Base-by-base conservation (phyloP, 352 stramenopile species). In the Pythium sukuiense region DNA sequence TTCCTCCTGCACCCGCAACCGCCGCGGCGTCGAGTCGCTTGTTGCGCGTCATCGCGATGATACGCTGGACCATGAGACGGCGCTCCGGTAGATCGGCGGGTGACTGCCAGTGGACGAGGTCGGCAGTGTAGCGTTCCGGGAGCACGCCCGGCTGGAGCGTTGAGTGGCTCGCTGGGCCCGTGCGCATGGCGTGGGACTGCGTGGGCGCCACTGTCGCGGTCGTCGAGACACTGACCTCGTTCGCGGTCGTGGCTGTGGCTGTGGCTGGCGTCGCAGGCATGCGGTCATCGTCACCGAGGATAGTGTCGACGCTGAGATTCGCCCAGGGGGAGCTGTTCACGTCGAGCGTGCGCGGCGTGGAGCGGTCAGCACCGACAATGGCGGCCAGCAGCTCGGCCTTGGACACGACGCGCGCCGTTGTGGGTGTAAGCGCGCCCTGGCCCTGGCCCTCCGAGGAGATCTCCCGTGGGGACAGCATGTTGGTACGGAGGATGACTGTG, bases 91-190 rank as follows among this genome's bases (percentile, higher is more conserved):
- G 71, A 67, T 95, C 87, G 0, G 78, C 82, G 9, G 84, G 82
- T n/a, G 84, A 91, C 76, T 95, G 87, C 87, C 87, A 95, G 60
- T 93, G 87, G 9, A 85, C 74, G 39, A 95, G 59, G 54, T 95
- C 87, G 3, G 80, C 71, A 12, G 87, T 93, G 67, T 93, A 95
- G 1, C 84, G 80, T 55, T 93, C 86, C 1, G 84, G 84, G 2
- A 92, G 78, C 11, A 88, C 68, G 4, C 84, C 84, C 0, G 81
- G 77, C 35, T 83, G 79, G 13, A 81, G 67, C 26, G 77, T 41
- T 41, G 74, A 63, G 52, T 81, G 77, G 59, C 65, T 77, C 65
- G 72, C 70, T 6, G 76, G 74, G n/a, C 83, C 83, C 0, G 83
- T 79, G 41, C 80, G 83, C 79, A 89, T 74, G 7, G 77, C 65